phyloP scores from a whole-genome alignment of 2,329 filamentous ascomycete genomes.

The Colletotrichum spinosum region DNA sequence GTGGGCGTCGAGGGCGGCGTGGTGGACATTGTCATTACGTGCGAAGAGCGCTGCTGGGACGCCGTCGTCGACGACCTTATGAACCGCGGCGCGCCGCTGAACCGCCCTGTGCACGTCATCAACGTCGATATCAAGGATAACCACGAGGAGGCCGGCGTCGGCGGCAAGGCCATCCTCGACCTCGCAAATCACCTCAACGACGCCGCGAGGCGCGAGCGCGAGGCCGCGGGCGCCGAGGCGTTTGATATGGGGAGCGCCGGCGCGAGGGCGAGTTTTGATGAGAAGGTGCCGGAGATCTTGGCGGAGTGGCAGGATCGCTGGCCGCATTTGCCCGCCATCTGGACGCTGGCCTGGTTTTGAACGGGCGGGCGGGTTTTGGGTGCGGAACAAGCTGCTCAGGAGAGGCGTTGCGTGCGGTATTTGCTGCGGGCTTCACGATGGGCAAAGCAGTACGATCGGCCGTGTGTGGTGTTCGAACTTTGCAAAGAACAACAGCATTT shows the following conservation, averaged over 20 bases:
- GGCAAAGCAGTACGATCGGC: too few relatives aligned
- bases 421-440: too few relatives aligned
- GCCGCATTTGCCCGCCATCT: slow-evolving; percentile 90
- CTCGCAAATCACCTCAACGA: slow-evolving; percentile 87
- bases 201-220: slow-evolving; percentile 81
- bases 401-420: too few relatives aligned
- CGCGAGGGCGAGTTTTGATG: slow-evolving; percentile 85
- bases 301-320: slow-evolving; percentile 95
- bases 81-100: slow-evolving; percentile 85
- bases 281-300: slow-evolving; percentile 90
- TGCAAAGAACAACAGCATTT: too few relatives aligned
- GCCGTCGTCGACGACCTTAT: slow-evolving; percentile 95
- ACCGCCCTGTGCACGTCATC: slow-evolving; percentile 95
- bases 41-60: slow-evolving; percentile 98
- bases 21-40: slow-evolving; percentile 95
- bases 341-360: slow-evolving; percentile 96
- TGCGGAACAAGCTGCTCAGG: neutral
- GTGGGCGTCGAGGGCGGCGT: slow-evolving; percentile 87
- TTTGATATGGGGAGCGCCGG: slow-evolving; percentile 78
- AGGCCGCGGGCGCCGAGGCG: slow-evolving; percentile 68
- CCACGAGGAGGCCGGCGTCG: slow-evolving; percentile 93
- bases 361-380: neutral
- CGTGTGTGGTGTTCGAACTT: too few relatives aligned
- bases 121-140: slow-evolving; percentile 99
- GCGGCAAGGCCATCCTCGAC: slow-evolving; percentile 91